Percentiles rank a stretch among this genome's conserved stretches.
Evolutionary conservation across 192 early-diverging fungal species (phyloP).

Genomic region (Dissophora ornata): DNA sequence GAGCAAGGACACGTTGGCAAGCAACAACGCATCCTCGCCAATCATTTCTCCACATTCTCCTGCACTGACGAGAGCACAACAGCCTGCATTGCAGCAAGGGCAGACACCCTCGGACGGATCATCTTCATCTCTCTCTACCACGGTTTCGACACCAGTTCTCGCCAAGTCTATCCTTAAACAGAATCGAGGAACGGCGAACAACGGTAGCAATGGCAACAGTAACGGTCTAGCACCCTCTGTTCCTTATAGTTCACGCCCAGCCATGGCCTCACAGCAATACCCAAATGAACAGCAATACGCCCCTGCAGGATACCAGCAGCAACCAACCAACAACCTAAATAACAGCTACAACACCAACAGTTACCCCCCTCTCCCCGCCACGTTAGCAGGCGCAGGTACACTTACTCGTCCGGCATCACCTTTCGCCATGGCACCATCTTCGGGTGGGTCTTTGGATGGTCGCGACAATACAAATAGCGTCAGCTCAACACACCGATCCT

Average conservation of each 20-base stretch:
- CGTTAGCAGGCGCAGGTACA: background rate
- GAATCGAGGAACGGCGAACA: background rate
- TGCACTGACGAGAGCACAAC: constrained; percentile 10
- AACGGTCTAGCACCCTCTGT: background rate
- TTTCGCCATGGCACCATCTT: constrained; percentile 7
- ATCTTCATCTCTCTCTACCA: constrained; percentile 9
- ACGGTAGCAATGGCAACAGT: background rate
- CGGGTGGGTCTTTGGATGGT: background rate
- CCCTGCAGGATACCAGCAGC: background rate
- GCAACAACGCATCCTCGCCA: constrained; percentile 7
- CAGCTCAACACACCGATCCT: constrained; percentile 18
- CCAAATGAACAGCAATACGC: too few relatives aligned
- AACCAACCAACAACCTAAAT: background rate
- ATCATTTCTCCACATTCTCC: constrained; percentile 6
- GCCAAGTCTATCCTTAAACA: constrained; percentile 25
- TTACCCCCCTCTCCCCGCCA: background rate
- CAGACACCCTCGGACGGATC: background rate
- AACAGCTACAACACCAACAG: constrained; percentile 4
- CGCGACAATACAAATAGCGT: background rate
- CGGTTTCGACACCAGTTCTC: background rate
- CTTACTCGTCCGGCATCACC: constrained; percentile 17
- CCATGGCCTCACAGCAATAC: constrained; percentile 3
- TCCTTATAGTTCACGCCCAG: background rate
- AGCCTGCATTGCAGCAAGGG: background rate
- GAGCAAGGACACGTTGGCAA: constrained; percentile 27